Base-by-base conservation (phyloP, 345 rosid genomes). In the Raphanus raphanistrum region DNA sequence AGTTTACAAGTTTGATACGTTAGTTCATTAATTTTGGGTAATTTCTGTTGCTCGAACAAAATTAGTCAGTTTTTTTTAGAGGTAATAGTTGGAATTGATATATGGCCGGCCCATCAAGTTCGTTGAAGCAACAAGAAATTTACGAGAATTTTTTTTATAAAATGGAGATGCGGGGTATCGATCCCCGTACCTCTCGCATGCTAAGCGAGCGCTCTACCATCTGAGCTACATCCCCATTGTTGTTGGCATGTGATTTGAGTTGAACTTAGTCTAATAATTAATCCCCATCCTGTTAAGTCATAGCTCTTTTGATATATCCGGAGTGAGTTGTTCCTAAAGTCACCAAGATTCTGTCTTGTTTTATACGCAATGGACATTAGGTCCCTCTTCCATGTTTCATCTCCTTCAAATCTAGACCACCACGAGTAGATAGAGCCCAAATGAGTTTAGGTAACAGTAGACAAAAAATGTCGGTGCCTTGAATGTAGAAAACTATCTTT, bases 151-250 rank as follows among this genome's bases (percentile, higher is more conserved):
- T 21, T 21, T 21, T 21, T 21, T 21, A n/a, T 10, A 13, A 45
- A 41, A 41, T 89, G 96, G 91, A 88, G 91, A 90, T 86, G 92
- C 85, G 87, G 87, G 90, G 89, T 84, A 90, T 89, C 92, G 88
- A 88, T 84, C 89, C 92, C 90, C 82, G 89, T 86, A 76, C 89
- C 92, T 88, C 98, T 91, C 89, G 88, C 91, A 86, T 92, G 92
- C 89, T 87, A 90, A 89, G 90, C 91, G 87, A 88, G 92, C 90
- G 89, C 79, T 79, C 82, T 79, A 79, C 82, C 78, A 73, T 79
- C 78, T 79, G 78, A 79, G 78, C 82, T 79, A 79, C 82, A 79
- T 79, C 82, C 71, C 80, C 72, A 33, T 21, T 84, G 68, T 48
- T 21, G 21, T 0, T 21, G 21, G 21, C 21, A 21, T 21, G 21